Base-by-base conservation (phyloP, 2,329 filamentous ascomycete genomes). In the Neoarthrinium moseri region DNA sequence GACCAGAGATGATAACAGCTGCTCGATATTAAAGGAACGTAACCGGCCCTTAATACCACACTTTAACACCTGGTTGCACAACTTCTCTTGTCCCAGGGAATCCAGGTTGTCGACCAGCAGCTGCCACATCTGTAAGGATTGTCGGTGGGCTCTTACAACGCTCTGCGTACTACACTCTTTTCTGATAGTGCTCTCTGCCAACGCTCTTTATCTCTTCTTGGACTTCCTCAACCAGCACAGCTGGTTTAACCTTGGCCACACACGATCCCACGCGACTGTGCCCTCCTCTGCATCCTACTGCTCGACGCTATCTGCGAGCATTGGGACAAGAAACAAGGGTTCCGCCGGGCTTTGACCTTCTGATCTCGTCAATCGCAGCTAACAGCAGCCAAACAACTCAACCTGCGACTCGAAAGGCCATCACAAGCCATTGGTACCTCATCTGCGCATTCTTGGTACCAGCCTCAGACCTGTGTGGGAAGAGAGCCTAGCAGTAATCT, bases 171-270 rank as follows among this genome's bases (percentile, higher is more conserved):
- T 27, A 44, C 27, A 36, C 22, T 30, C 24, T 40, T 15, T n/a
- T 2, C 22, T 38, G 37, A 29, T 40, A 17, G n/a, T n/a, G n/a
- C n/a, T n/a, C n/a, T 35, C 29, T 33, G 29, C 23, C 26, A 34
- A 43, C 33, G 15, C 29, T 33, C 39, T 43, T 43, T 43, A 43
- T 43, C 39, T 43, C 39, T 32, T 44, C 20, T 18, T 22, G 30
- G 41, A 27, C 41, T 44, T 44, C 41, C 41, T 36, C 41, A 44
- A 44, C 41, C 32, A 44, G 41, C 21, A 44, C 41, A 15, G 23
- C 41, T 35, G 26, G 32, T 12, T 13, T 8, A 21, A 30, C 13
- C n/a, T n/a, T n/a, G n/a, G n/a, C n/a, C n/a, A n/a, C n/a, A 15
- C 22, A 36, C 41, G 22, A 44, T 44, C 35, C 32, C 35, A 26